These are phyloP conservation scores for Leishmania arabica DNA, from an alignment of 208 protist genomes.

Conservation along the genomic window DNA sequence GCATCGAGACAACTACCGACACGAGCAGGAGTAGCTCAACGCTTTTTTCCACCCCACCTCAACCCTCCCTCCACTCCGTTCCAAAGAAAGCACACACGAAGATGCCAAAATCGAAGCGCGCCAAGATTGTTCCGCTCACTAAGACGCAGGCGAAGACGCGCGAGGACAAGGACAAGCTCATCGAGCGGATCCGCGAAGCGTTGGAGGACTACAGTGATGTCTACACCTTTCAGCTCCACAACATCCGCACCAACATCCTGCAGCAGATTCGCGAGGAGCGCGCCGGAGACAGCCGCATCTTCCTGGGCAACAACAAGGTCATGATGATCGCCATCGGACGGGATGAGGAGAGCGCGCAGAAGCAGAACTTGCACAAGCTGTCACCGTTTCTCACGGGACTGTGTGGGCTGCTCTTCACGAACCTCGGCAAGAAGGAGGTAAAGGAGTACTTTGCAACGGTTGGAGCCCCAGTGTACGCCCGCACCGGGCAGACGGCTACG, in stretches of 20 bases:
- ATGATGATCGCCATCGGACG: conserved; percentile 93
- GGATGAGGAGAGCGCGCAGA: conserved; percentile 75
- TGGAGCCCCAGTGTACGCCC: conserved; percentile 82
- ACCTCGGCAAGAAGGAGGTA: conserved; percentile 87
- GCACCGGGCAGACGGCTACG: conserved; percentile 80
- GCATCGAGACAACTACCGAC: not conserved
- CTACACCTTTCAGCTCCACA: conserved; percentile 87
- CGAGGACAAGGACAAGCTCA: conserved; percentile 91
- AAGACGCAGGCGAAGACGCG: conserved; percentile 91
- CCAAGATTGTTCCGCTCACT: conserved; percentile 86
- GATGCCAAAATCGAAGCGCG: conserved; percentile 90
- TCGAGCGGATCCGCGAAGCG: conserved; percentile 86
- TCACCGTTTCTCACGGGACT: conserved; percentile 80
- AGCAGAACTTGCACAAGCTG: conserved; percentile 90
- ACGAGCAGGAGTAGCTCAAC: not conserved
- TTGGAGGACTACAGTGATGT: conserved; percentile 86
- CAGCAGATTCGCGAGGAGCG: conserved; percentile 92
- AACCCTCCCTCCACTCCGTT: not conserved
- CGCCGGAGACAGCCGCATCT: conserved; percentile 83
- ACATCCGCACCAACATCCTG: conserved; percentile 89
- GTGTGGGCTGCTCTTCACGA: conserved; percentile 94
- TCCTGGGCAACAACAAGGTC: conserved; percentile 95
- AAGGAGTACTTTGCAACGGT: conserved; percentile 89
- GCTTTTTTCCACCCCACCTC: not conserved
- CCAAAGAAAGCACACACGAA: not conserved